Conservation (phyloP, 305 asterid genomes). For the Fraxinus latifolia region DNA sequence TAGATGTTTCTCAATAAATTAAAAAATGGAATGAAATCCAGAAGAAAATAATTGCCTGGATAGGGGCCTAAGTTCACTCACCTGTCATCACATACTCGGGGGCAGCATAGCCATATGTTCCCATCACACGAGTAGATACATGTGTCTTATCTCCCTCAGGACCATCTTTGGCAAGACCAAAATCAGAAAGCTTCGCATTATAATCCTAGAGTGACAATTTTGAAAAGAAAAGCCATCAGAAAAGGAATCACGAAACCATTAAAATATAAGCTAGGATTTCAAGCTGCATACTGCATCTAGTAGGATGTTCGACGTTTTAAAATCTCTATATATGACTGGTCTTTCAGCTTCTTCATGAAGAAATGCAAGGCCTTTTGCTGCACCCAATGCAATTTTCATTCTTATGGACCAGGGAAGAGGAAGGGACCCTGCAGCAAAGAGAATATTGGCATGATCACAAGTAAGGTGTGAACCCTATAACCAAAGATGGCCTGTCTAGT, state of each 20-base stretch:
- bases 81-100: conserved; percentile 92
- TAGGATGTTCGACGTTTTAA: conserved; percentile 72
- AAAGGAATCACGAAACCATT: not conserved
- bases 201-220: conserved; percentile 51
- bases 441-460: not conserved
- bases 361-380: conserved; percentile 84
- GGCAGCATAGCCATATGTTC: conserved; percentile 87
- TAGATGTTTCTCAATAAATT: not conserved
- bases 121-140: conserved; percentile 90
- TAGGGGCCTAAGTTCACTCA: conserved; percentile 12
- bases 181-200: conserved; percentile 82
- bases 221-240: conserved; percentile 1
- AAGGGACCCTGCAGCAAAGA: conserved; percentile 47
- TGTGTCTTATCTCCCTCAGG: conserved; percentile 87
- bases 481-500: not conserved
- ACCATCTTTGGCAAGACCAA: conserved; percentile 87
- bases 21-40: not conserved
- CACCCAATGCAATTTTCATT: conserved; percentile 73
- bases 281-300: conserved; percentile 57
- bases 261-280: conserved; percentile 12
- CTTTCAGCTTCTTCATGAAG: conserved; percentile 88
- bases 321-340: conserved; percentile 79
- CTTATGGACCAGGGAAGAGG: conserved; percentile 80
- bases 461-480: not conserved
- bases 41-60: not conserved